Percentiles rank a stretch among this genome's conserved stretches.
Conservation (phyloP, 768 basidiomycete genomes). For the Obba rivulosa region DNA sequence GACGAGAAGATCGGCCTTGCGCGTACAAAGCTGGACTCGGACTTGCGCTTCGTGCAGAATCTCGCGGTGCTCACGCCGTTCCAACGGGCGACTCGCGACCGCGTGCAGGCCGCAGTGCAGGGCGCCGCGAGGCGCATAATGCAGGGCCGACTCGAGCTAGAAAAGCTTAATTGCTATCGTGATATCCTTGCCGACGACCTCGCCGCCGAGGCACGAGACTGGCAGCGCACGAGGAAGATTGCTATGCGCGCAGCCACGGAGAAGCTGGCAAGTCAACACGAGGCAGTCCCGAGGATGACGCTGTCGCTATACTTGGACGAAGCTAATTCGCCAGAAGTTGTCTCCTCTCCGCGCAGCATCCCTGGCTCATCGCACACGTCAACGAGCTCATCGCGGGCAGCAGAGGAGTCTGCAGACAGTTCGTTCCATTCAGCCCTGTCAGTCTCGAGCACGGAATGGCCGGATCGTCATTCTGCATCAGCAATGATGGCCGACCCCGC, state of each 20-base stretch:
- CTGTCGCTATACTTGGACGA: conserved; percentile 17
- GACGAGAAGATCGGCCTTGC: conserved; percentile 49
- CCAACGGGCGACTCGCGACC: conserved; percentile 75
- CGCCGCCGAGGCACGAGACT: conserved; percentile 60
- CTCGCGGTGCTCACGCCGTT: conserved; percentile 86
- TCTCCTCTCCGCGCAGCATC: conserved; percentile 11
- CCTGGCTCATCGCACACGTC: conserved; percentile 3
- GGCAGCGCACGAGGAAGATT: conserved; percentile 60
- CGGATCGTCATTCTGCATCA: neutral
- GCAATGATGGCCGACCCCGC: conserved; percentile 4
- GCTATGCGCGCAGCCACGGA: conserved; percentile 71
- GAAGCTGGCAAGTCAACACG: conserved; percentile 33
- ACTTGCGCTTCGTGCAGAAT: conserved; percentile 73
- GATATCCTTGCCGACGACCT: conserved; percentile 72
- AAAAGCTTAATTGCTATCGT: conserved; percentile 69
- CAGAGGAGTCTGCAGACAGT: conserved; percentile 42
- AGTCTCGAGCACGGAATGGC: conserved; percentile 28
- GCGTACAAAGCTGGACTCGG: conserved; percentile 56
- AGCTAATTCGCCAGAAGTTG: neutral
- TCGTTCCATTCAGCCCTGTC: conserved; percentile 63
- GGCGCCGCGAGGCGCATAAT: conserved; percentile 60
- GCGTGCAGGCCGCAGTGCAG: conserved; percentile 58
- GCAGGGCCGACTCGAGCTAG: conserved; percentile 64
- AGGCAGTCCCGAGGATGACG: conserved; percentile 15
- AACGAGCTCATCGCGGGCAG: conserved; percentile 29